phyloP scores from a whole-genome alignment of 306 rosid genomes.

The Acacia melanoxylon region DNA sequence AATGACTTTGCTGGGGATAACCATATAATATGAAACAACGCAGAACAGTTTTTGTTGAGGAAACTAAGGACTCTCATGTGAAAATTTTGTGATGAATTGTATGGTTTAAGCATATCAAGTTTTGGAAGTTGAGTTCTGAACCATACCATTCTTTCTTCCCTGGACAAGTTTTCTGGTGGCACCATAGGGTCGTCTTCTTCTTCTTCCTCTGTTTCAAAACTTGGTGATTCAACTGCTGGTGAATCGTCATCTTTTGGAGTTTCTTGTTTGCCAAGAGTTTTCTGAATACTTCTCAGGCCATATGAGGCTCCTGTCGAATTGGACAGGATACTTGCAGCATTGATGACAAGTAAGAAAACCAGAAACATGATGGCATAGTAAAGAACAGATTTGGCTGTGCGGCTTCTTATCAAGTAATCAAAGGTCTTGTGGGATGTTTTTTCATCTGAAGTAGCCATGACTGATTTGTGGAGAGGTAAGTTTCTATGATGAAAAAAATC shows the following conservation, averaged over 20 bases:
- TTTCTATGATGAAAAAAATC: neutral
- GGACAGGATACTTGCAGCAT: neutral
- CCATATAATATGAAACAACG: conserved; percentile 6
- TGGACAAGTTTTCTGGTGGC: neutral
- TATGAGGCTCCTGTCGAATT: neutral
- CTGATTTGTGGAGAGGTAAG: neutral
- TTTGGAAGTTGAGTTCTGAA: conserved; percentile 5
- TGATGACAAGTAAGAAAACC: neutral
- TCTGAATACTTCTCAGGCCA: neutral
- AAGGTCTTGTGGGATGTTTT: neutral
- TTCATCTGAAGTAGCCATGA: conserved; percentile 6
- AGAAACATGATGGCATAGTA: neutral
- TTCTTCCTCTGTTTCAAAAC: neutral
- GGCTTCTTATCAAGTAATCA: neutral
- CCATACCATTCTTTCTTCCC: neutral
- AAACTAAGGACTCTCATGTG: neutral
- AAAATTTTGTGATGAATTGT: neutral
- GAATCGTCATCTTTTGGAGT: neutral
- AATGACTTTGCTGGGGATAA: neutral
- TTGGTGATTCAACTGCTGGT: neutral
- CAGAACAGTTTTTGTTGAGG: neutral
- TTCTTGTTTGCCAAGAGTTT: neutral
- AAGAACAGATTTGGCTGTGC: neutral
- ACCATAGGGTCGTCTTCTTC: neutral
- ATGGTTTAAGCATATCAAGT: neutral